Evolutionary conservation across 352 stramenopile species (phyloP), one percentile per base, ranked within the genome.

Genomic region (Pythium insidiosum): DNA sequence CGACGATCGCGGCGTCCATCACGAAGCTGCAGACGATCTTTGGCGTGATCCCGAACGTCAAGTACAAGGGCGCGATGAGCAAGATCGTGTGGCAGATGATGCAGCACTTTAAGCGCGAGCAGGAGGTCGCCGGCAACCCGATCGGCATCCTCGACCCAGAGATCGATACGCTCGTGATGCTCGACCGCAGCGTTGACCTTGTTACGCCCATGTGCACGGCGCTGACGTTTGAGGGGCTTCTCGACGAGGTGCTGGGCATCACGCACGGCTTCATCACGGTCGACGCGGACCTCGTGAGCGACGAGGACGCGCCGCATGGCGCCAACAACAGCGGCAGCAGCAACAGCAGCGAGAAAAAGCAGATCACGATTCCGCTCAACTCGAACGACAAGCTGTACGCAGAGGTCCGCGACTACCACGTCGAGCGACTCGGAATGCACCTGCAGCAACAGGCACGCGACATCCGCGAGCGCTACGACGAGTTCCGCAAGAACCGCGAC

Each of bases 221-320:
- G 2, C 65, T 98, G 23, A 99, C 95, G 5, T 99, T 98, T 57
- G 95, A 98, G 73, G 95, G 95, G 6, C 61, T 99, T 16, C 64
- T 99, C 24, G 94, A 98, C 61, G 89, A 98, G 65, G 84, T 98
- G 18, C 36, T 99, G 7, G 88, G 88, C 49, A 98, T 99, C 63
- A 85, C 91, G 21, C 76, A 95, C 61, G 84, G 88, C n/a, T 88
- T 89, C 42, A 69, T 93, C 42, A 84, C 71, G 2, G 75, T 89
- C 22, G 78, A 89, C 43, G 56, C 76, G 0, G 77, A 91, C 30
- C 59, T 92, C 12, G 72, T 90, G 38, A 73, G 72, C 16, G 82
- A 92, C 19, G 80, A 88, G 25, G 71, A 88, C 35, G 54, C 62
- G 19, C n/a, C n/a, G n/a, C n/a, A n/a, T n/a, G n/a, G n/a, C n/a